Evolutionary conservation across 192 early-diverging fungal species (phyloP).

Genomic region (Globomyces pollinis-pini): DNA sequence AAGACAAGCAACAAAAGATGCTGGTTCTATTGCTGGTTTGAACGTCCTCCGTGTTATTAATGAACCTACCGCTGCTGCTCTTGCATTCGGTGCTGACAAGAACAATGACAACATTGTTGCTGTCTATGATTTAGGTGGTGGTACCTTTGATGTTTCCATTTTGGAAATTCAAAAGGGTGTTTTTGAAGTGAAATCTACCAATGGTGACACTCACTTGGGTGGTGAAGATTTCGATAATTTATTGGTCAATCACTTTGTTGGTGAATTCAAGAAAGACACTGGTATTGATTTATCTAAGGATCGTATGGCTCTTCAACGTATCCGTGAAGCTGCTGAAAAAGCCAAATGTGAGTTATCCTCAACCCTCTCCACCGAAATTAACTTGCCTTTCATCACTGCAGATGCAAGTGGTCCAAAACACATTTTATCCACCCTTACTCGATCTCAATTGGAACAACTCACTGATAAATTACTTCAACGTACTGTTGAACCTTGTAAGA

Average conservation of each 20-base stretch:
- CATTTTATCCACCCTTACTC: slow-evolving; percentile 90
- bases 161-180: slow-evolving; percentile 97
- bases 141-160: slow-evolving; percentile 99
- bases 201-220: slow-evolving; percentile 82
- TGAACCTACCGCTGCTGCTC: slow-evolving; percentile 90
- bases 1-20: slow-evolving; percentile 94
- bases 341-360: slow-evolving; percentile 98
- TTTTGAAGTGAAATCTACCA: slow-evolving; percentile 98
- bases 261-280: slow-evolving; percentile 88
- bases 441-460: slow-evolving; percentile 81
- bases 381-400: slow-evolving; percentile 91
- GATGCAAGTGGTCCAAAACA: slow-evolving; percentile 90
- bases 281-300: slow-evolving; percentile 78
- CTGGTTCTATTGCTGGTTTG: slow-evolving; percentile 82
- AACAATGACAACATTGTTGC: slow-evolving; percentile 80
- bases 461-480: slow-evolving; percentile 74
- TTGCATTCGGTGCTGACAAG: slow-evolving; percentile 85
- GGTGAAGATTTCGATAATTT: slow-evolving; percentile 62
- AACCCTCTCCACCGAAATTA: slow-evolving; percentile 91
- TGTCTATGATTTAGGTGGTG: slow-evolving; percentile 96
- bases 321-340: slow-evolving; percentile 96
- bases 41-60: slow-evolving; percentile 92
- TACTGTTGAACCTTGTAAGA: slow-evolving; percentile 88
- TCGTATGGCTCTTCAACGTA: slow-evolving; percentile 94
- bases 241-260: slow-evolving; percentile 70